Conservation (phyloP, 805 yeast species). For the Lipomyces japonicus region DNA sequence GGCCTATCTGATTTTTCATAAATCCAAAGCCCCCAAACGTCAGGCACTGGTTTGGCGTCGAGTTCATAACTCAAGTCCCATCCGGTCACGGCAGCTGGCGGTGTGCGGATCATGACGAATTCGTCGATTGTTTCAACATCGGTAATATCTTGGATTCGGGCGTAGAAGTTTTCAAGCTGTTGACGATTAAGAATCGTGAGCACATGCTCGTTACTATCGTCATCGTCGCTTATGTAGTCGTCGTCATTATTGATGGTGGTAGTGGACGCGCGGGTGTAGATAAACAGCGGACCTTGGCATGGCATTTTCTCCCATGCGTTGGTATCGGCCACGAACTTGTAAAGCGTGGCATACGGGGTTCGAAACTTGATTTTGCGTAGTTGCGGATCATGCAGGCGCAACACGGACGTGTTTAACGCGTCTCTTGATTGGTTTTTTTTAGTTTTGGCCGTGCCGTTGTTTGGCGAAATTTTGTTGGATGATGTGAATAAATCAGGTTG, state of each 20-base stretch:
- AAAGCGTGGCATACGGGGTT: conserved; percentile 43
- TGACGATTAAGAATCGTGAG: conserved; percentile 24
- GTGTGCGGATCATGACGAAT: conserved; percentile 24
- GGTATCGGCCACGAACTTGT: conserved; percentile 36
- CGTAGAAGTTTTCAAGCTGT: conserved; percentile 18
- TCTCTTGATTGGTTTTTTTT: neutral
- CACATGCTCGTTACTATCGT: conserved; percentile 10
- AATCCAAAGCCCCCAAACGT: conserved; percentile 29
- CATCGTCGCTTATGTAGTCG: conserved; percentile 11
- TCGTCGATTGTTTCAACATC: conserved; percentile 25
- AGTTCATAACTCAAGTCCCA: conserved; percentile 21
- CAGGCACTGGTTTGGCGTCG: conserved; percentile 15
- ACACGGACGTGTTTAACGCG: conserved; percentile 34
- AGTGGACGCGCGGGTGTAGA: conserved; percentile 36
- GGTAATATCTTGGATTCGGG: conserved; percentile 20
- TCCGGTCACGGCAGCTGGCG: conserved; percentile 15
- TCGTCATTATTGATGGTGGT: neutral
- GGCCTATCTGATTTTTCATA: conserved; percentile 16
- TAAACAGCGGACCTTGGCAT: conserved; percentile 38
- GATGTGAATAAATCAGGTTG: neutral
- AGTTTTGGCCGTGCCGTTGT: neutral
- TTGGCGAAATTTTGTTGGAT: neutral
- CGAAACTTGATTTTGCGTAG: conserved; percentile 38
- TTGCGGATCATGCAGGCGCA: conserved; percentile 38
- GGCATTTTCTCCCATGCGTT: conserved; percentile 16